Percentiles rank a stretch among this genome's conserved stretches.
Conservation (phyloP, 768 basidiomycete genomes). For the Agrocybe chaxingu region DNA sequence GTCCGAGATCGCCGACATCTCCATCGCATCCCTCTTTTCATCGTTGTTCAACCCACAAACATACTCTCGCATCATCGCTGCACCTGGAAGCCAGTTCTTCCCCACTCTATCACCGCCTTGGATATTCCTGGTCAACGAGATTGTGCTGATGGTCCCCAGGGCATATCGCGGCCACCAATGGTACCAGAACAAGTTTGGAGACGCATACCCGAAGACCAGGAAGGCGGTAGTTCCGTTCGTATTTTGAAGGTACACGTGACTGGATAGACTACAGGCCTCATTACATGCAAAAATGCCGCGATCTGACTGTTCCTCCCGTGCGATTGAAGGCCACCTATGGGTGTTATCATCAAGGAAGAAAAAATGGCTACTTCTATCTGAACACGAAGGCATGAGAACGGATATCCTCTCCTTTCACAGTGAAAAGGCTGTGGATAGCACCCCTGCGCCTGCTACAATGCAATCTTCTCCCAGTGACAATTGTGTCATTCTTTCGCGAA, state of each 20-base stretch:
- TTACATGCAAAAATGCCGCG: background rate
- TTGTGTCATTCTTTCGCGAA: too few relatives aligned
- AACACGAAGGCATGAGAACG: too few relatives aligned
- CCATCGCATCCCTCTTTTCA: conserved; percentile 14
- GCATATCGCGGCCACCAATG: conserved; percentile 81
- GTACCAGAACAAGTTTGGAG: conserved; percentile 76
- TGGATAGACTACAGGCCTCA: background rate
- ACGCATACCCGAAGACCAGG: conserved; percentile 73
- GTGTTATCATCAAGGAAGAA: too few relatives aligned
- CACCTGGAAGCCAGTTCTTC: conserved; percentile 30
- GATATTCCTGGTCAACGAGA: conserved; percentile 72
- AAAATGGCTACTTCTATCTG: too few relatives aligned
- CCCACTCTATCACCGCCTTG: conserved; percentile 66
- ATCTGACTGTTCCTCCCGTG: too few relatives aligned
- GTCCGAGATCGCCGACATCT: conserved; percentile 18
- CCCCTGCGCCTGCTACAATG: too few relatives aligned
- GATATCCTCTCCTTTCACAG: too few relatives aligned
- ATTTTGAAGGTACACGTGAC: conserved; percentile 32
- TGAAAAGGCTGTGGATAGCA: too few relatives aligned
- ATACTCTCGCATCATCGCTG: conserved; percentile 13
- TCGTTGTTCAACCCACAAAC: conserved; percentile 18
- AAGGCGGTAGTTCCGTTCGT: conserved; percentile 80
- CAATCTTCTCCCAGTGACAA: too few relatives aligned
- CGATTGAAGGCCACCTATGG: too few relatives aligned
- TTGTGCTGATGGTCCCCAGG: conserved; percentile 77